phyloP scores from a whole-genome alignment of 1,284 basidiomycete species.

The Boletus coffeatus region DNA sequence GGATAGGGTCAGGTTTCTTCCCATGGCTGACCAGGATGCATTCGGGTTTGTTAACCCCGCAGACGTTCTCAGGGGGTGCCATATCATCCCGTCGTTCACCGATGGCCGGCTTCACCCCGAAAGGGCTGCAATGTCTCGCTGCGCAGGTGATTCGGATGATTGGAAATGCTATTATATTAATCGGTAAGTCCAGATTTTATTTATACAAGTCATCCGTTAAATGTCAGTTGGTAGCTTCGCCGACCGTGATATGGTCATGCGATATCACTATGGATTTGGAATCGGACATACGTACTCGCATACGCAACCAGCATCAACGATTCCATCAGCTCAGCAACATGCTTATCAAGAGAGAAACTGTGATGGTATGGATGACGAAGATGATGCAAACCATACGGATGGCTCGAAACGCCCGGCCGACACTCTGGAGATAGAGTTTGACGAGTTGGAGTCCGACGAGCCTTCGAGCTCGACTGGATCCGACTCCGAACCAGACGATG shows the following conservation, averaged over 20 bases:
- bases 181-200: neutral
- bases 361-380: neutral
- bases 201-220: neutral
- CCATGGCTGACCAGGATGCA: neutral
- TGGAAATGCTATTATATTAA: neutral
- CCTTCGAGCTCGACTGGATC: neutral
- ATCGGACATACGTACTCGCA: neutral
- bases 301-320: neutral
- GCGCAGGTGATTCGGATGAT: neutral
- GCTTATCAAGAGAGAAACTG: neutral
- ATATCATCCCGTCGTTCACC: neutral
- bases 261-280: neutral
- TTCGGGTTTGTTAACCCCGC: neutral
- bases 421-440: neutral
- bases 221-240: neutral
- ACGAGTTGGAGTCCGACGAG: neutral
- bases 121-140: slow-evolving; percentile 10
- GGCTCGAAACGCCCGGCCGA: neutral
- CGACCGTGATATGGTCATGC: neutral
- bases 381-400: neutral
- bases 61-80: neutral
- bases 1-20: slow-evolving; percentile 1
- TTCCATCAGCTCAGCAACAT: neutral
- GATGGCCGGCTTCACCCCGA: neutral
- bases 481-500: neutral